Conservation (phyloP, 2,329 filamentous ascomycete species). For the Parascedosporium putredinis region DNA sequence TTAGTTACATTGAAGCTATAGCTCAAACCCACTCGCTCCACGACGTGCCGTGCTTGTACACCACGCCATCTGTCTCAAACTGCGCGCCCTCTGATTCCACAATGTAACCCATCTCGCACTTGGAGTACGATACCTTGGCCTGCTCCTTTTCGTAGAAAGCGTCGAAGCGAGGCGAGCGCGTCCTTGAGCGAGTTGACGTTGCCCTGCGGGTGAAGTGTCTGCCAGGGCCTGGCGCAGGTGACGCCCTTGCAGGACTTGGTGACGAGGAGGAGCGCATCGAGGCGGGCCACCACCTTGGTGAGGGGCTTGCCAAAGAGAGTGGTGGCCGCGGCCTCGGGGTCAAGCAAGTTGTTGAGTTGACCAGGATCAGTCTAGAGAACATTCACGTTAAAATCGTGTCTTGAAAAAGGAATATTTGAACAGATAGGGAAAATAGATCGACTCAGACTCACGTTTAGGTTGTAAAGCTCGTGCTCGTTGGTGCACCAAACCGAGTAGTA, state of each 20-base stretch:
- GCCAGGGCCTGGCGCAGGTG: constrained; percentile 44
- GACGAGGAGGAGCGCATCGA: constrained; percentile 48
- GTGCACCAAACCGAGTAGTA: constrained; percentile 49
- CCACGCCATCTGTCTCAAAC: constrained; percentile 18
- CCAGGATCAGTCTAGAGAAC: constrained; percentile 33
- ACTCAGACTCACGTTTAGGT: constrained; percentile 33
- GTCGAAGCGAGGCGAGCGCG: constrained; percentile 38
- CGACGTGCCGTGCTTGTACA: constrained; percentile 15
- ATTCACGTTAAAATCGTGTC: no score
- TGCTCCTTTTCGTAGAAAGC: constrained; percentile 36
- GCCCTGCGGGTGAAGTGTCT: constrained; percentile 40
- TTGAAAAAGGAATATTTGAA: no score
- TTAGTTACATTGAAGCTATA: no score
- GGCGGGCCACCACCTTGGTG: constrained; percentile 33
- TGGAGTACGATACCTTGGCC: constrained; percentile 36
- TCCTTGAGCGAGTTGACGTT: constrained; percentile 38
- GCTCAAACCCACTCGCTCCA: constrained; percentile 19
- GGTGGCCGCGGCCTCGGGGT: constrained; percentile 4
- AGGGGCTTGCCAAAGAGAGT: constrained; percentile 24
- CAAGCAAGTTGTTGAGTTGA: constrained; percentile 26
- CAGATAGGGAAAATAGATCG: neutral
- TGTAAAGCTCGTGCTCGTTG: constrained; percentile 36
- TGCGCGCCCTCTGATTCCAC: constrained; percentile 44
- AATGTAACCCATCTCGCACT: constrained; percentile 47
- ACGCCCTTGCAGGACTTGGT: constrained; percentile 47